Evolutionary conservation across 352 stramenopile species (phyloP).

Genomic region (Peronospora tabacina): DNA sequence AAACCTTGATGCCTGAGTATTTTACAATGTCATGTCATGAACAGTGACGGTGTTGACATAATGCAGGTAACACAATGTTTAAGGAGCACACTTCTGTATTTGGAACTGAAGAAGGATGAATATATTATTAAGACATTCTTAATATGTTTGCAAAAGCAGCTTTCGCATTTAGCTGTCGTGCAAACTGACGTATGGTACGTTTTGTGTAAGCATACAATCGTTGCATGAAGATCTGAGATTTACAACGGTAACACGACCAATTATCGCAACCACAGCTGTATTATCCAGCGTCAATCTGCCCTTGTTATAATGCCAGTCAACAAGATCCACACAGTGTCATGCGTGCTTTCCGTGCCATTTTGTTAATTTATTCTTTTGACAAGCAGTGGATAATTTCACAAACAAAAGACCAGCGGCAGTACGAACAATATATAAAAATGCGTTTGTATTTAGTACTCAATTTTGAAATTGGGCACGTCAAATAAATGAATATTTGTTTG

Average conservation of each 20-base stretch:
- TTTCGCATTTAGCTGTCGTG: constrained; percentile 25
- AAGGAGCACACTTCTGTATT: constrained; percentile 45
- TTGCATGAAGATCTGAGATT: constrained; percentile 53
- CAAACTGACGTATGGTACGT: constrained; percentile 34
- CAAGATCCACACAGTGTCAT: constrained; percentile 18
- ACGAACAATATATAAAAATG: no score
- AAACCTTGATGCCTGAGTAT: constrained; percentile 85
- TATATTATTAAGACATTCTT: not conserved
- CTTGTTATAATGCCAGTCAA: constrained; percentile 8
- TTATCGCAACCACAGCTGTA: constrained; percentile 26
- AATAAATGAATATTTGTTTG: no score
- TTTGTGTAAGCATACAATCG: constrained; percentile 52
- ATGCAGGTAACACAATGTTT: constrained; percentile 26
- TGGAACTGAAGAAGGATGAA: not conserved
- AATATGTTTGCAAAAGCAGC: no score
- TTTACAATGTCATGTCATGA: constrained; percentile 52
- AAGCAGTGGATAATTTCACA: no score
- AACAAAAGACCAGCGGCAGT: no score
- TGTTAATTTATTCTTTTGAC: no score
- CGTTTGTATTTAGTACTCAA: no score
- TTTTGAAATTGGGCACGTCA: no score
- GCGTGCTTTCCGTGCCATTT: no score
- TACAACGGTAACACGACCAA: constrained; percentile 33
- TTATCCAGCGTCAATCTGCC: constrained; percentile 30
- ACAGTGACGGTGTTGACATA: constrained; percentile 29